Percentiles rank a stretch among this genome's conserved stretches.
Conservation (phyloP, 345 rosid species). For the Turnera subulata region DNA sequence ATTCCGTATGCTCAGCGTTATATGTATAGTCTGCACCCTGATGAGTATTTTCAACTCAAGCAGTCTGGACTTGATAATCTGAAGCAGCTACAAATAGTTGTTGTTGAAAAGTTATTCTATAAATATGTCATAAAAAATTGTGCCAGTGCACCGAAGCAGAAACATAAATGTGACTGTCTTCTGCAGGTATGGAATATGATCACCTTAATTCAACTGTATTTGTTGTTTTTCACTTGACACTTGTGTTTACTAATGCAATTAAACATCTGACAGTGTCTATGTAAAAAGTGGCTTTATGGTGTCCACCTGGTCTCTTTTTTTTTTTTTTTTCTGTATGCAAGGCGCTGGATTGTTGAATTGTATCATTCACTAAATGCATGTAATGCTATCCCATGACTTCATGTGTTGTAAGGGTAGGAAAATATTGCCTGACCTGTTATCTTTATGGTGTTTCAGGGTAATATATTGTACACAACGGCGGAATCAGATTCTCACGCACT, state of each 20-base stretch:
- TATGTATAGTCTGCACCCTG: slow-evolving; percentile 49
- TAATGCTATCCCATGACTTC: too few species aligned
- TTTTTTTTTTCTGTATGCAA: background rate
- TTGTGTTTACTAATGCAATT: too few species aligned
- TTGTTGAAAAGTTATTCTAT: slow-evolving; percentile 66
- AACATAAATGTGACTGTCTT: slow-evolving; percentile 53
- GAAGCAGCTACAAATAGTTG: slow-evolving; percentile 48
- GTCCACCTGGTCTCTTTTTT: too few species aligned
- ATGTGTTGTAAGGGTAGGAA: too few species aligned
- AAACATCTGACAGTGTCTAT: too few species aligned
- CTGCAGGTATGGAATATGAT: slow-evolving; percentile 47
- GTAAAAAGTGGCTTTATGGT: too few species aligned
- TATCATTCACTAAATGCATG: background rate
- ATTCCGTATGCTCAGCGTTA: slow-evolving; percentile 97
- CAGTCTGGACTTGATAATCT: slow-evolving; percentile 40
- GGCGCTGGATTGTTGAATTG: background rate
- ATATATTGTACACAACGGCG: slow-evolving; percentile 52
- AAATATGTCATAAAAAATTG: slow-evolving; percentile 51
- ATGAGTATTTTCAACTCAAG: slow-evolving; percentile 49
- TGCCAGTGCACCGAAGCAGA: slow-evolving; percentile 45
- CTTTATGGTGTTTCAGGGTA: slow-evolving; percentile 49
- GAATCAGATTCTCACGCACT: slow-evolving; percentile 60
- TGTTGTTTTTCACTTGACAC: too few species aligned
- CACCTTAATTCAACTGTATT: too few species aligned
- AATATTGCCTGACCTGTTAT: slow-evolving; percentile 1